Evolutionary conservation across 1,139 yeast genomes (phyloP).

Genomic region (Kodamaea sp.): DNA sequence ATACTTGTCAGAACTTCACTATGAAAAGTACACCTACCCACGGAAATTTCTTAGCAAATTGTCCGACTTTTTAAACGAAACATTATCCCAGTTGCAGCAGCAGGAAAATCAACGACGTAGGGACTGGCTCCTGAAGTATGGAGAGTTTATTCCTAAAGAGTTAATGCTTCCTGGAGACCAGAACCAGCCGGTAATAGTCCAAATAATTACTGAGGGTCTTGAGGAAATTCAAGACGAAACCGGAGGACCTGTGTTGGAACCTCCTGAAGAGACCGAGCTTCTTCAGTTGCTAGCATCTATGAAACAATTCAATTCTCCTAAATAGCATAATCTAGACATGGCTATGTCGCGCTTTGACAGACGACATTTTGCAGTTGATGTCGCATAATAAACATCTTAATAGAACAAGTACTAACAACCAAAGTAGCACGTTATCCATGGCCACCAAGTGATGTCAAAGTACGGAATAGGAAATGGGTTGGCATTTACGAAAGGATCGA

Average conservation of each 20-base stretch:
- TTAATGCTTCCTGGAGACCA: conserved; percentile 43
- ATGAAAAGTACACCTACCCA: conserved; percentile 44
- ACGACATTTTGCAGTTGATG: too few species aligned
- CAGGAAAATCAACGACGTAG: conserved; percentile 38
- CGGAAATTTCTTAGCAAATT: conserved; percentile 34
- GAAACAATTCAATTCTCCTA: neutral
- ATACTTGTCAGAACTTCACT: conserved; percentile 41
- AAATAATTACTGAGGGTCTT: conserved; percentile 46
- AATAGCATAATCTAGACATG: too few species aligned
- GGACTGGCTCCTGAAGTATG: conserved; percentile 41
- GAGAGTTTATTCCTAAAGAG: conserved; percentile 45
- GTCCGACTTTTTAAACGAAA: conserved; percentile 36
- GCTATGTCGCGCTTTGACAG: too few species aligned
- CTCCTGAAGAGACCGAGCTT: conserved; percentile 24
- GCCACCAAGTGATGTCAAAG: conserved; percentile 1
- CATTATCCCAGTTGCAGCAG: conserved; percentile 33
- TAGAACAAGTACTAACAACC: too few species aligned
- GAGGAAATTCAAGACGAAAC: conserved; percentile 30
- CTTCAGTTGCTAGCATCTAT: conserved; percentile 20
- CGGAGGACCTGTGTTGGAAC: conserved; percentile 7
- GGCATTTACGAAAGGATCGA: conserved; percentile 11
- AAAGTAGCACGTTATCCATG: too few species aligned
- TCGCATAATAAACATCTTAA: too few species aligned
- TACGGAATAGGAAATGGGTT: conserved; percentile 10
- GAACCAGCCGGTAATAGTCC: conserved; percentile 41